Evolutionary conservation across 768 basidiomycete genomes (phyloP), one percentile per base, ranked within the genome.

Genomic region (Russula ochroleuca): DNA sequence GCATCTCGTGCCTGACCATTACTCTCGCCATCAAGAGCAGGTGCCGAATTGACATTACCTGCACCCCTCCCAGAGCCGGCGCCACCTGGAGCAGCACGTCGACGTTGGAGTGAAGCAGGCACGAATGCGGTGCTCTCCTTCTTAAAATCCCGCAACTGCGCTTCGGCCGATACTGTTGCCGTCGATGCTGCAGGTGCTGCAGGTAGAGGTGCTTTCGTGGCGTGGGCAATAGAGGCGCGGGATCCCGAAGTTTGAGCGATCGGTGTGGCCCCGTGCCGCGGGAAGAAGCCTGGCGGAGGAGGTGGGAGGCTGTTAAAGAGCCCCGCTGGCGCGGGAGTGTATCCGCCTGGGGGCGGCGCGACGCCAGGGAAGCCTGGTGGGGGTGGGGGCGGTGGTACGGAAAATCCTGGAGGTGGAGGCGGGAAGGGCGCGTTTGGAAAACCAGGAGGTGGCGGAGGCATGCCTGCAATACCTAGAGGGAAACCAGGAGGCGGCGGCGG

Each of bases 111-210:
- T 3, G 88, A 79, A 2, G 86, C 73, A 4, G 97, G 97, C 5
- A 98, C 84, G 70, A 99, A 98, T 0, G 90, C 85, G 0, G 93
- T 96, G 10, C 90, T 89, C 73, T 99, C 97, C 74, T 93, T 94
- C 77, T 94, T 93, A 65, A 98, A 79, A 75, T 99, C 93, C 15
- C 96, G 89, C 56, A 99, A 75, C 72, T 93, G 81, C 5, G 97
- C 93, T 50, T 79, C 92, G 2, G 94, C 94, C 23, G 84, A 87
- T 57, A 98, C 86, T 2, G 83, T 89, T 1, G 91, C 92, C 8
- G 82, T 76, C 1, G 78, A 78, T 17, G 79, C 64, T 49, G 74
- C 76, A 11, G 79, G 74, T 10, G 75, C 63, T 2, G 67, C 54
- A 17, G 74, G 67, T 14, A 70, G 71, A 77, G 78, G 59, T 77